phyloP scores from a whole-genome alignment of 2,329 filamentous ascomycete genomes.

The Talaromyces sp. region DNA sequence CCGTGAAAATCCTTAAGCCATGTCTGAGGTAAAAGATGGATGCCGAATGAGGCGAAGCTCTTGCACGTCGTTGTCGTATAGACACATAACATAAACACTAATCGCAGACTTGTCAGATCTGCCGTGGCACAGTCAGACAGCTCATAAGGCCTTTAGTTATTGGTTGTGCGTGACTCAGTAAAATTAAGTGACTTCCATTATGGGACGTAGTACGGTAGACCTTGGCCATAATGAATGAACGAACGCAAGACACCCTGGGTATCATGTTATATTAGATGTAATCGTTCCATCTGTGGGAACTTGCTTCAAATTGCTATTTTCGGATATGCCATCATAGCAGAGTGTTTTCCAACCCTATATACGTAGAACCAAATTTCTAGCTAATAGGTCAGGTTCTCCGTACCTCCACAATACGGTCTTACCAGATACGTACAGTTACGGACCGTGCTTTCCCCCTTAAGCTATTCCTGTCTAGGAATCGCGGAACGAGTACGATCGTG shows the following conservation, averaged over 20 bases:
- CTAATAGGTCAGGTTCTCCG: too few relatives aligned
- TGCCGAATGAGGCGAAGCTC: background rate
- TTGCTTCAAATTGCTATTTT: too few relatives aligned
- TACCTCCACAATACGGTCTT: background rate
- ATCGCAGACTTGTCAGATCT: background rate
- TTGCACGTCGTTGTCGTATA: background rate
- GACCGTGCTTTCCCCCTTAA: background rate
- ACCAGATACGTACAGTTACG: background rate
- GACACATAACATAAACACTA: background rate
- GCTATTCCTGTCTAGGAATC: background rate
- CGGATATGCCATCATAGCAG: too few relatives aligned
- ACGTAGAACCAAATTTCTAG: too few relatives aligned
- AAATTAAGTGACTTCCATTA: too few relatives aligned
- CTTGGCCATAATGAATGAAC: too few relatives aligned
- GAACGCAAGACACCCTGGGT: too few relatives aligned
- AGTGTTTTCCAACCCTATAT: too few relatives aligned
- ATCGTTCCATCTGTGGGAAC: too few relatives aligned
- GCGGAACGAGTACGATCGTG: conserved; percentile 1
- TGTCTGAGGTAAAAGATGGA: background rate
- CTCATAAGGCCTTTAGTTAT: background rate
- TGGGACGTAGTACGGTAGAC: too few relatives aligned
- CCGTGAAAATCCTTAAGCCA: background rate
- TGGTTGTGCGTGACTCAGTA: background rate
- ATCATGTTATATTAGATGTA: too few relatives aligned
- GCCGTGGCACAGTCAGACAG: background rate